Evolutionary conservation across 441 rosid genomes (phyloP).

Genomic region (Isatis lusitanica): DNA sequence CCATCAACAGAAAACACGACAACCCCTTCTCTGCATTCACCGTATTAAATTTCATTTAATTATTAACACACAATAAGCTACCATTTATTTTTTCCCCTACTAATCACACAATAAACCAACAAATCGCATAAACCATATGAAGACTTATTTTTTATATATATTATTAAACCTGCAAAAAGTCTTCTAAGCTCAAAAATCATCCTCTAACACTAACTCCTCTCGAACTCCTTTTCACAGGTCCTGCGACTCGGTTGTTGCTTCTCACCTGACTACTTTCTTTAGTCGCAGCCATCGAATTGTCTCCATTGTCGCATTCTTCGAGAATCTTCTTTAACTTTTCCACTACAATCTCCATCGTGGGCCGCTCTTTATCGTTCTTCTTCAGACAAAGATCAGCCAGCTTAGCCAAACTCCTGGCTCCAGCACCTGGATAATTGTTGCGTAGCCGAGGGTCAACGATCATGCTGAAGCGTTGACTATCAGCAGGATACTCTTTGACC

Average conservation of each 20-base stretch:
- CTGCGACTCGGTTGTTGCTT: slow-evolving; percentile 5
- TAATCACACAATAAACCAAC: background rate
- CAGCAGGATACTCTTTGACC: slow-evolving; percentile 67
- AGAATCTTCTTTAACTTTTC: slow-evolving; percentile 53
- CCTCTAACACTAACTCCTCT: slow-evolving; percentile 34
- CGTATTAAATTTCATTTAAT: background rate
- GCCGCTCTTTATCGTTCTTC: slow-evolving; percentile 65
- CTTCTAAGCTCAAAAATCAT: slow-evolving; percentile 10
- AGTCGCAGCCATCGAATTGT: background rate
- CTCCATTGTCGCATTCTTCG: slow-evolving; percentile 38
- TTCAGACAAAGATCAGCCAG: slow-evolving; percentile 67
- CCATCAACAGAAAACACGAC: too few relatives aligned
- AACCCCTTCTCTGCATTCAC: too few relatives aligned
- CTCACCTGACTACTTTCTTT: slow-evolving; percentile 22
- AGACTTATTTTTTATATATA: background rate
- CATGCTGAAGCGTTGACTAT: slow-evolving; percentile 51
- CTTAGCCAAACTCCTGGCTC: slow-evolving; percentile 60
- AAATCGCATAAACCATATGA: background rate
- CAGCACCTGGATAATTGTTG: slow-evolving; percentile 46
- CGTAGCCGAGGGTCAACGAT: slow-evolving; percentile 68
- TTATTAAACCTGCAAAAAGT: background rate
- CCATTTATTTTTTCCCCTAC: background rate
- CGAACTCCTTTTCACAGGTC: slow-evolving; percentile 11
- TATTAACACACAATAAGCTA: slow-evolving; percentile 6
- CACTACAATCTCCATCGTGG: slow-evolving; percentile 63